Evolutionary conservation across 2,329 filamentous ascomycete species (phyloP), one percentile per base, ranked within the genome.

Genomic region (Trichoderma citrinoviride): DNA sequence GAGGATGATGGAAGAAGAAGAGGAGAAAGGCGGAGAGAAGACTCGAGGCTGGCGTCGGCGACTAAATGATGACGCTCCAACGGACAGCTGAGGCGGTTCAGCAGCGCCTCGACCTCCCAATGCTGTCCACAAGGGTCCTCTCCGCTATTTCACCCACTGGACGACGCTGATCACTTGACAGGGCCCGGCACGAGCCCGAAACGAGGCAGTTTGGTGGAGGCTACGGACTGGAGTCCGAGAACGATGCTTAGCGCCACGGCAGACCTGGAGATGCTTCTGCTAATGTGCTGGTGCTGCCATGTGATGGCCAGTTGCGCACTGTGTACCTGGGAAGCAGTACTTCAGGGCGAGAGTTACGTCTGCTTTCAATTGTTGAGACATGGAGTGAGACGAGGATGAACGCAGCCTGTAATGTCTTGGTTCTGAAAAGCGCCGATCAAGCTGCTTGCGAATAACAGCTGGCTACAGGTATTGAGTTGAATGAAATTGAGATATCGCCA

Each of bases 131-230:
- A 62, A 54, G 58, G 58, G 58, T 54, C 49, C 7, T 19, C 58
- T 53, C 23, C 25, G 49, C 58, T 19, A 17, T 10, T 44, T 33
- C 6, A 27, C 2, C 44, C 44, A 21, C 58, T 61, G 29, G 58
- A 40, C 49, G 33, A 52, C 46, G 33, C 33, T 50, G 58, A 43
- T 61, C 47, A 61, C 47, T 61, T 49, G 58, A 61, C 47, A 44
- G 23, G 21, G 25, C 12, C n/a, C n/a, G 15, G 49, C 47, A 47
- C 47, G 37, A 61, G 33, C 33, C 33, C 43, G 47, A 12, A 12
- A n/a, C 47, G 17, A 61, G 37, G 47, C 58, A 53, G 15, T 19
- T 17, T n/a, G 49, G 49, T 50, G 58, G 47, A 27, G 33, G 21
- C 54, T 21, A n/a, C n/a, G n/a, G 29, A 23, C 37, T 44, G 54